Evolutionary conservation across 1,284 basidiomycete genomes (phyloP), one percentile per base, ranked within the genome.

Genomic region (Cryptococcus neoformans): DNA sequence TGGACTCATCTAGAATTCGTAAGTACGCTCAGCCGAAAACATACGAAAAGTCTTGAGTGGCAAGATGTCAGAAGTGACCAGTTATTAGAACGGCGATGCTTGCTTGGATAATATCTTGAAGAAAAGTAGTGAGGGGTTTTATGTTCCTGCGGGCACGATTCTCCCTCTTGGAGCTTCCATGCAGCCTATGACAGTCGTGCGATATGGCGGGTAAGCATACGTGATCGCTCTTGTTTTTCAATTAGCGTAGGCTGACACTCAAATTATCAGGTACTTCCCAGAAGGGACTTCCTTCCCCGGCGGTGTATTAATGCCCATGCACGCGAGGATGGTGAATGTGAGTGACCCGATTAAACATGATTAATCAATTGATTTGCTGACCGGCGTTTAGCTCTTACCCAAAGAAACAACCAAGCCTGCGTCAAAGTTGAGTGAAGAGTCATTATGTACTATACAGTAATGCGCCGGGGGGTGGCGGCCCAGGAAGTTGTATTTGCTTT

Each of bases 281-380:
- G 65, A 67, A 12, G 69, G 69, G 3, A 72, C 69, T 12, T 67
- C 68, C 5, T 72, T 72, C 54, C 69, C 67, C 6, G 66, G 66
- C 9, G 69, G 69, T 17, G 68, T 72, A 5, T 59, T 68, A 58
- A 57, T 69, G 1, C 69, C 69, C 17, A 54, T 72, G 34, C 68
- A 72, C 51, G 69, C 69, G 6, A 52, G 69, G 21, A 72, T 72
- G 69, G 69, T 70, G 34, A 70, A 69, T 46, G 59, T 60, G n/a
- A 52, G 55, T 58, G 28, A 4, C 4, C 28, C 28, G 28, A 28
- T 28, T 28, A 28, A 28, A 28, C 3, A 28, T 28, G 28, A 28
- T 28, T 28, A 28, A 28, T 28, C 28, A 28, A 4, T 28, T 28
- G 28, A 4, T 28, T 28, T 28, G 28, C 28, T 28, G 28, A 28